phyloP scores from a whole-genome alignment of 805 yeast species.

The Jamesozyma lodderae region DNA sequence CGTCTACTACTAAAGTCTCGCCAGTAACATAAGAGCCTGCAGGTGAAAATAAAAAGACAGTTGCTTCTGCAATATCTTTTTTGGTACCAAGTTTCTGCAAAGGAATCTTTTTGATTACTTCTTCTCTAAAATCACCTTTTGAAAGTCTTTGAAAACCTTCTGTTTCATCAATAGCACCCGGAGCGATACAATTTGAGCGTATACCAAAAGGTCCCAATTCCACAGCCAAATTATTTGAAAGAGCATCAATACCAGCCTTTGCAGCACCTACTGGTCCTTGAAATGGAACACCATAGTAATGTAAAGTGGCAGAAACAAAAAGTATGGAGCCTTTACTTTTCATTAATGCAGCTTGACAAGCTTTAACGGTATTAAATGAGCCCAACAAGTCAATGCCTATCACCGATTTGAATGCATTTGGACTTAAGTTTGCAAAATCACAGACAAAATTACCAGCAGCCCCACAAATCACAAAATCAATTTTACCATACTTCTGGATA shows the following conservation, averaged over 20 bases:
- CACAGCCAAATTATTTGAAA: slow-evolving; percentile 74
- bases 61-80: slow-evolving; percentile 77
- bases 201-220: slow-evolving; percentile 89
- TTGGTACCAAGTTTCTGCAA: slow-evolving; percentile 61
- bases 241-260: slow-evolving; percentile 89
- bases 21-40: slow-evolving; percentile 78
- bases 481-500: slow-evolving; percentile 59
- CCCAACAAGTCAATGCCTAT: slow-evolving; percentile 82
- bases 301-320: slow-evolving; percentile 84
- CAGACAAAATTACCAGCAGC: slow-evolving; percentile 92
- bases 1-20: slow-evolving; percentile 74
- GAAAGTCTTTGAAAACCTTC: slow-evolving; percentile 73
- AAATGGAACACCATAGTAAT: slow-evolving; percentile 80
- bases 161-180: slow-evolving; percentile 81
- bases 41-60: slow-evolving; percentile 73
- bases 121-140: slow-evolving; percentile 32
- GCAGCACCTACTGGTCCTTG: slow-evolving; percentile 92
- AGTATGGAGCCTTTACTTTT: slow-evolving; percentile 61
- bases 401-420: slow-evolving; percentile 85
- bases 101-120: slow-evolving; percentile 39
- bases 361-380: slow-evolving; percentile 82
- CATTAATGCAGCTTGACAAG: slow-evolving; percentile 56
- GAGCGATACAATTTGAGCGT: slow-evolving; percentile 78
- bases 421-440: slow-evolving; percentile 66
- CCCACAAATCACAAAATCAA: slow-evolving; percentile 86